Evolutionary conservation across 768 basidiomycete species (phyloP), one percentile per base, ranked within the genome.

Genomic region (Termitomyces heimii): DNA sequence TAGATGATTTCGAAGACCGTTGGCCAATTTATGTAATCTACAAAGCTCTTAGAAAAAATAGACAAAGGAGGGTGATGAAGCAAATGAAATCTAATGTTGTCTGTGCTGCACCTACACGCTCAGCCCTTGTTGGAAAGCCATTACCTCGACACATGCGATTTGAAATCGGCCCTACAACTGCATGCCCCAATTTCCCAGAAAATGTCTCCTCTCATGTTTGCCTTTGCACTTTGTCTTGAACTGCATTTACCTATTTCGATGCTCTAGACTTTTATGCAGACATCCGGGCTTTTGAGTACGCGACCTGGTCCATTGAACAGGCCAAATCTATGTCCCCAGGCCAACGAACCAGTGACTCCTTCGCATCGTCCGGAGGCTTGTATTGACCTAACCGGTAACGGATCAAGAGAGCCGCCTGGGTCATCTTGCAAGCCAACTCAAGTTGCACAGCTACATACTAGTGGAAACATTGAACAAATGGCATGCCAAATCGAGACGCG

Each of bases 21-120:
- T 54, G 53, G 53, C 53, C 53, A 32, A 1, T 42, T 3, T 22
- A 20, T 14, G 3, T 34, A n/a, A 5, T 54, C 4, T 5, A 32
- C 1, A 29, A 1, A 9, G 0, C 0, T 4, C 3, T 22, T 26
- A 54, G 53, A 22, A 24, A 2, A n/a, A 3, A 0, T 16, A 1
- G 1, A 3, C 5, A 0, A 8, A 13, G 1, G 6, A 44, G 1
- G 28, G 14, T 1, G 10, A 42, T 1, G 22, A 5, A 2, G 1
- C 20, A 8, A 32, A 32, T 3, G 29, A 54, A 24, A 31, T 32
- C 6, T 5, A 5, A 22, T 22, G 31, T 12, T 26, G 8, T 35
- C 29, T 4, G 14, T 5, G 2, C 13, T 52, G 1, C 1, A 20
- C 37, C 10, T 7, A 5, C 5, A 24, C 3, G 18, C 16, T 51